Evolutionary conservation across 2,329 filamentous ascomycete species (phyloP), one percentile per base, ranked within the genome.

Genomic region (Aspergillus ustus): DNA sequence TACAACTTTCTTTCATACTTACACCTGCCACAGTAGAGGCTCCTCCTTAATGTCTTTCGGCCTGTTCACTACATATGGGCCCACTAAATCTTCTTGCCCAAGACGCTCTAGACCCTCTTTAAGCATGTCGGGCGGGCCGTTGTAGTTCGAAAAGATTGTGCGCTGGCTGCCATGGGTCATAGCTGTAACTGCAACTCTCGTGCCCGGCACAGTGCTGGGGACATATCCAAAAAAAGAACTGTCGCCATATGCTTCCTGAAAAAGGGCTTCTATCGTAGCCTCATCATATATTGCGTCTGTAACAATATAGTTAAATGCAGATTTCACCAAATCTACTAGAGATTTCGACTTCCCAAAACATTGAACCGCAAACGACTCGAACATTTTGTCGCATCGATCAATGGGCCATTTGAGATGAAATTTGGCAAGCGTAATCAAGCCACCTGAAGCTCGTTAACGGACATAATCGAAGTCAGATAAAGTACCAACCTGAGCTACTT

Each of bases 261-360:
- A 22, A 7, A 57, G 19, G 52, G 22, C 43, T 40, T 63, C 49
- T 2, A 63, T 43, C 7, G 50, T 29, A 31, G 53, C 22, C 50
- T 63, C 50, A 40, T 61, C 44, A 44, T 63, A 63, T 5, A 63
- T 58, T 34, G 57, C 44, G 46, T 63, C 57, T 40, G 48, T 61
- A 20, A 49, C 55, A n/a, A 49, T 28, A 13, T 63, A 63, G 3
- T 63, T 58, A 13, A 63, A n/a, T 11, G 43, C 61, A 11, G 54
- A 46, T 50, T 49, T 60, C 4, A 63, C 19, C 15, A 31, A 5
- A 4, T 53, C 57, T 17, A 63, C 40, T 15, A 55, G 22, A 15
- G 57, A 60, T 7, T 55, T 43, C 15, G 57, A 56, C n/a, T 31
- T 25, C 22, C 34, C 29, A 37, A 61, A 61, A 45, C 52, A 61